Percentiles rank a stretch among this genome's conserved stretches.
phyloP scores from a whole-genome alignment of 1,284 basidiomycete genomes.

The Schizophyllum commune region DNA sequence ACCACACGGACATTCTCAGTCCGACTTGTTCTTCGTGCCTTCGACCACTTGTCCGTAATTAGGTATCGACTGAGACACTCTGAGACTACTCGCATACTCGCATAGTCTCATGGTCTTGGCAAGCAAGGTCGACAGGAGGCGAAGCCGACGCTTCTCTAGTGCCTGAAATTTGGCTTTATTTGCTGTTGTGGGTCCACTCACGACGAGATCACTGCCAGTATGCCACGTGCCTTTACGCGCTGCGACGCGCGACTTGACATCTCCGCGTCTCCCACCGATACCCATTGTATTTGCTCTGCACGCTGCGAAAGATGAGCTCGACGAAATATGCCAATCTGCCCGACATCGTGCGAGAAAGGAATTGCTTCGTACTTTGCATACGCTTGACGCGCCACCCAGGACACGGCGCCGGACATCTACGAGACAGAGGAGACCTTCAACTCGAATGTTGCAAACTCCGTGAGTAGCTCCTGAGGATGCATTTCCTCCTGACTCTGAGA shows the following conservation, averaged over 20 bases:
- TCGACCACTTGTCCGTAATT: too few relatives aligned
- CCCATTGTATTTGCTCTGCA: background rate
- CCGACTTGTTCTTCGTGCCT: too few relatives aligned
- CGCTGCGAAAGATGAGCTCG: slow-evolving; percentile 43
- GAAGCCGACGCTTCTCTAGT: too few relatives aligned
- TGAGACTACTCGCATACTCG: too few relatives aligned
- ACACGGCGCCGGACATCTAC: slow-evolving; percentile 87
- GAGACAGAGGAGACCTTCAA: slow-evolving; percentile 76
- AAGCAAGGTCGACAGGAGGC: too few relatives aligned
- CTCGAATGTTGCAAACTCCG: slow-evolving; percentile 40
- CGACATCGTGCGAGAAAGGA: slow-evolving; percentile 69
- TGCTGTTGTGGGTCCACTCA: too few relatives aligned
- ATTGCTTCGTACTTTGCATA: background rate
- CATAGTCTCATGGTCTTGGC: too few relatives aligned
- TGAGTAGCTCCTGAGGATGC: slow-evolving; percentile 23
- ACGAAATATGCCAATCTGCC: slow-evolving; percentile 86
- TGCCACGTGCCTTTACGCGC: too few relatives aligned
- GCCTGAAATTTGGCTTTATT: too few relatives aligned
- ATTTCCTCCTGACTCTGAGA: background rate
- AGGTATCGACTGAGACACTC: too few relatives aligned
- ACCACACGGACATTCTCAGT: too few relatives aligned
- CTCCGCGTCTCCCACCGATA: background rate
- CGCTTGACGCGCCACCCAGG: slow-evolving; percentile 35
- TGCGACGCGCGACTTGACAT: background rate
- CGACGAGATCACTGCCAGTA: too few relatives aligned